These are phyloP conservation scores for Panicum hallii DNA, from an alignment of 202 grass and related monocot genomes.

Conservation along the genomic window DNA sequence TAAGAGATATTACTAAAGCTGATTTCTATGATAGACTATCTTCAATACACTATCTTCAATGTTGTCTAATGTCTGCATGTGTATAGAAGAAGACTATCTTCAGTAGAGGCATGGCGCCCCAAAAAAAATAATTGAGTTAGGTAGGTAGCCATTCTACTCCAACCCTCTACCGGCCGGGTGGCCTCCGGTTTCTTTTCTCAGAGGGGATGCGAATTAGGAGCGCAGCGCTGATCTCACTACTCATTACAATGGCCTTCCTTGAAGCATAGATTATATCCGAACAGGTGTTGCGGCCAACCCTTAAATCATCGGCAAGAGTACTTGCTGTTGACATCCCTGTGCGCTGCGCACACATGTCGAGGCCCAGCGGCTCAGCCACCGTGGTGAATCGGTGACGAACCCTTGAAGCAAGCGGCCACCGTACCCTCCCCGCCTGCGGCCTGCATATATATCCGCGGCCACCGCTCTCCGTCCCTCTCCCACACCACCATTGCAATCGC, in stretches of 20 bases:
- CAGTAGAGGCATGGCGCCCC: not conserved
- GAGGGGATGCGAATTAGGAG: conserved; percentile 61
- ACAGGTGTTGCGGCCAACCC: conserved; percentile 38
- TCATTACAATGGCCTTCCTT: conserved; percentile 46
- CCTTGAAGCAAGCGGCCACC: conserved; percentile 47
- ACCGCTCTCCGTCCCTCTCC: not conserved
- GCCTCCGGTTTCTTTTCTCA: conserved; percentile 26
- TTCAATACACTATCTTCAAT: not conserved
- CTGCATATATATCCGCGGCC: conserved; percentile 32
- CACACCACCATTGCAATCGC: not conserved
- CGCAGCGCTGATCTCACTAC: conserved; percentile 61
- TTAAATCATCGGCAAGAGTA: conserved; percentile 51
- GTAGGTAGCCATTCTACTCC: conserved; percentile 57
- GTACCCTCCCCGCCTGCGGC: not conserved
- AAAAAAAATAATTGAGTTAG: not conserved
- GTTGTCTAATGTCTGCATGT: too few species aligned
- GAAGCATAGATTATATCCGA: conserved; percentile 41
- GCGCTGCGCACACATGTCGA: conserved; percentile 47
- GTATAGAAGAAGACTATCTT: too few species aligned
- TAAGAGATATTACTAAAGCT: not conserved
- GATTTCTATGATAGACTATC: not conserved
- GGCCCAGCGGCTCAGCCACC: conserved; percentile 24
- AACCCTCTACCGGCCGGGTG: conserved; percentile 50
- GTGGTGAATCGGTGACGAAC: conserved; percentile 12
- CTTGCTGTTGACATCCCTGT: not conserved